Conservation (phyloP, 2,329 filamentous ascomycete species). For the Paecilomyces fulvus region DNA sequence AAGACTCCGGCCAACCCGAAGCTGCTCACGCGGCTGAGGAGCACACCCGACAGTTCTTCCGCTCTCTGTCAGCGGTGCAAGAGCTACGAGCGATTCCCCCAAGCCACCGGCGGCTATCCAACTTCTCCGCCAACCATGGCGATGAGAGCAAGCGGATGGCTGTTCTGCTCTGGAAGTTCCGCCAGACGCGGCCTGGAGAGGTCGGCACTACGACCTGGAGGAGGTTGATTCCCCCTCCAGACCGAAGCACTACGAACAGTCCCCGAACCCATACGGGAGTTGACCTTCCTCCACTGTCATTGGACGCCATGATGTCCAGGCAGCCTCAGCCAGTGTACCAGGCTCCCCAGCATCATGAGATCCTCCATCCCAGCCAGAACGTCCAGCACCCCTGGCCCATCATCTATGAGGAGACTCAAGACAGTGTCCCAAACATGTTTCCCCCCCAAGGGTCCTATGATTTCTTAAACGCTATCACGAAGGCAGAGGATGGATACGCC, state of each 20-base stretch:
- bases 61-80: conserved; percentile 37
- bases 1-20: conserved; percentile 25
- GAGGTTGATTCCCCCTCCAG: conserved; percentile 30
- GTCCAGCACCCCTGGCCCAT: conserved; percentile 28
- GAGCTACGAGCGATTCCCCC: conserved; percentile 32
- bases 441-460: conserved; percentile 23
- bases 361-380: conserved; percentile 21
- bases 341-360: conserved; percentile 19
- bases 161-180: conserved; percentile 40
- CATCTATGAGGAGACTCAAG: conserved; percentile 25
- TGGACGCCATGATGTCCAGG: conserved; percentile 27
- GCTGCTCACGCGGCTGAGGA: conserved; percentile 25
- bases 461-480: conserved; percentile 26
- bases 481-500: conserved; percentile 22
- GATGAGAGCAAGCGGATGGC: conserved; percentile 32
- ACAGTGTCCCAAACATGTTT: conserved; percentile 27
- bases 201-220: conserved; percentile 39
- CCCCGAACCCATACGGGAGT: conserved; percentile 23
- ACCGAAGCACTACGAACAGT: conserved; percentile 29
- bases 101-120: conserved; percentile 18
- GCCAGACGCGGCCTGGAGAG: conserved; percentile 30
- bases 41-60: conserved; percentile 28
- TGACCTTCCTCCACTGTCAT: conserved; percentile 28
- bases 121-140: conserved; percentile 14
- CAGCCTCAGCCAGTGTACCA: conserved; percentile 25